phyloP scores from a whole-genome alignment of 2,329 filamentous ascomycete species.

The Epichloe coenophiala region DNA sequence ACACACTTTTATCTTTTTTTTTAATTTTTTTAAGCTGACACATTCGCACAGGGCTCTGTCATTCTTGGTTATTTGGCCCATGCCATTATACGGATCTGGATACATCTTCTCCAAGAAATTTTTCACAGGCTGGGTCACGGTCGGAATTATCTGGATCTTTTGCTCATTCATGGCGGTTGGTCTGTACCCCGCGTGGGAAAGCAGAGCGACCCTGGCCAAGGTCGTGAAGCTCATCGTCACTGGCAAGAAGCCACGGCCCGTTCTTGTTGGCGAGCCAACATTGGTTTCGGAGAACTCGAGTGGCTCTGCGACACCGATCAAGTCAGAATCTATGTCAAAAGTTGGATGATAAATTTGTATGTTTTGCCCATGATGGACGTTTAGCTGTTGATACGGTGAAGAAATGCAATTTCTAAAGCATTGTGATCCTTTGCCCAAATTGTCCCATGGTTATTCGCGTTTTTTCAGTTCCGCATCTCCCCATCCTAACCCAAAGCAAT shows the following conservation, averaged over 20 bases:
- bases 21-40: neutral
- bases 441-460: neutral
- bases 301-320: constrained; percentile 4
- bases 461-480: too few relatives aligned
- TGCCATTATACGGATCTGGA: constrained; percentile 73
- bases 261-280: constrained; percentile 1
- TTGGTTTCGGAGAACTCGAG: neutral
- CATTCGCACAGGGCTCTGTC: constrained; percentile 38
- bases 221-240: constrained; percentile 9
- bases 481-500: neutral
- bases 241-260: constrained; percentile 3
- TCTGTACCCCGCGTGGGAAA: constrained; percentile 70
- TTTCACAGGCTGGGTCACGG: constrained; percentile 61
- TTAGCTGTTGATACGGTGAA: neutral
- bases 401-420: neutral
- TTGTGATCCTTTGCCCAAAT: neutral
- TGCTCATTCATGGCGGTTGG: constrained; percentile 60
- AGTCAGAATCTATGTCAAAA: constrained; percentile 1
- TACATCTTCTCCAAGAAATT: constrained; percentile 52
- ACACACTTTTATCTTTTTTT: too few relatives aligned
- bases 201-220: constrained; percentile 41
- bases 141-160: constrained; percentile 62
- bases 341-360: neutral
- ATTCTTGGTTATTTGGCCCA: constrained; percentile 75
- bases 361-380: too few relatives aligned